Base-by-base conservation (phyloP, 2,329 filamentous ascomycete species). In the Alternaria sp. region DNA sequence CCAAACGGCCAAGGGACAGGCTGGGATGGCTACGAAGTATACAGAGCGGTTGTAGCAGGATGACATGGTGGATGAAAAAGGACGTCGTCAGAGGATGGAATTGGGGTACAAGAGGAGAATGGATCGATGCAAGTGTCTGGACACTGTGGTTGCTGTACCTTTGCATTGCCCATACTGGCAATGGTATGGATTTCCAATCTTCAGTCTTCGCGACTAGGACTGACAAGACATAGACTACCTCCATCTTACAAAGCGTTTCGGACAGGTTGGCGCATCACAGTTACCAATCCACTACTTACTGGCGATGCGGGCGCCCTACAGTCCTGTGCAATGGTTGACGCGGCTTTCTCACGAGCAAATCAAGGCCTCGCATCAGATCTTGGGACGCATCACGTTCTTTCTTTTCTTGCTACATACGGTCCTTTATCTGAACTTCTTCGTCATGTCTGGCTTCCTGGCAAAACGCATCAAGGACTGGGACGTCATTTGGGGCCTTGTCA, bases 231-330 rank as follows among this genome's bases (percentile, higher is more conserved):
- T 50, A 87, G 86, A 88, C 72, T 88, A 88, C 56, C 78, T 88
- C 29, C 86, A 88, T 71, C 75, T 88, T 24, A 88, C 86, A 24
- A 88, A 87, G 74, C 82, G 86, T 5, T 80, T 88, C 52, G 86
- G 84, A 17, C 84, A 85, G 45, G 80, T 88, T 49, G 85, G 79
- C 23, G 80, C 85, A 5, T 87, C 86, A 8, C 86, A 88, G 65
- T 71, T 78, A 1, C 86, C 86, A 1, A 71, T 88, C 2, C 85
- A 88, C 54, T 85, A 87, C 56, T 78, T 88, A 6, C 80, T 89
- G 58, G 77, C 83, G 14, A 77, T 84, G 55, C 81, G 82, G 52
- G 80, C 82, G 7, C 76, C 80, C 4, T 85, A 82, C 51, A 82
- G 79, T 4, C 80, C 84, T 1, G 67, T 87, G 13, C 82, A 83